Conservation (phyloP, 176 grass and related monocot genomes). For the Musa beccarii region DNA sequence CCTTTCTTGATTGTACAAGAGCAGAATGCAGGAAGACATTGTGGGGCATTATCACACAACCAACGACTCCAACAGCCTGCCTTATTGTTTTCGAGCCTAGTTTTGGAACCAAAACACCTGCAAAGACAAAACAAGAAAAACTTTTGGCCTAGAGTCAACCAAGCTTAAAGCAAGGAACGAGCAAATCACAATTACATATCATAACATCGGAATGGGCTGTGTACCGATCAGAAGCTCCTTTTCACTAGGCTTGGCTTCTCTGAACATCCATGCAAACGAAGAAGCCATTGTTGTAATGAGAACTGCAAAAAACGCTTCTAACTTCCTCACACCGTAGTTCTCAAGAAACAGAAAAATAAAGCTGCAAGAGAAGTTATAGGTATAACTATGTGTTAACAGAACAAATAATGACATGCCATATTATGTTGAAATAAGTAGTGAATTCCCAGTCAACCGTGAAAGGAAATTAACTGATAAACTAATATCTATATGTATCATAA, state of each 20-base stretch:
- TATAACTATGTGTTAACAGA: not conserved
- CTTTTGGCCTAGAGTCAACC: not conserved
- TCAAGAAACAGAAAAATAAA: conserved; percentile 16
- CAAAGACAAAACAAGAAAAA: not conserved
- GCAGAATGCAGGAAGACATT: conserved; percentile 19
- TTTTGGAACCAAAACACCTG: conserved; percentile 20
- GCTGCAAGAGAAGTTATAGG: not conserved
- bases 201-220: not conserved
- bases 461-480: not conserved
- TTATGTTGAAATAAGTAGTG: not conserved
- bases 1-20: conserved; percentile 11
- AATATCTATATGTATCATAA: not conserved
- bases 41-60: conserved; percentile 18
- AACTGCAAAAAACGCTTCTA: conserved; percentile 12
- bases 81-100: conserved; percentile 14
- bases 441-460: not conserved
- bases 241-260: conserved; percentile 4
- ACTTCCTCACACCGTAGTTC: conserved; percentile 17
- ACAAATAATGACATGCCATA: not conserved
- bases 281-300: conserved; percentile 9
- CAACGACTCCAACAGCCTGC: conserved; percentile 9
- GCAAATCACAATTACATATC: not conserved
- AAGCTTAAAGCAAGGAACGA: not conserved
- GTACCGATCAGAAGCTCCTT: conserved; percentile 5
- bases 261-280: conserved; percentile 16